Percentiles rank a stretch among this genome's conserved stretches.
These are phyloP conservation scores for Thermothielavioides terrestris DNA, from an alignment of 495 filamentous ascomycete genomes.

Conservation along the genomic window DNA sequence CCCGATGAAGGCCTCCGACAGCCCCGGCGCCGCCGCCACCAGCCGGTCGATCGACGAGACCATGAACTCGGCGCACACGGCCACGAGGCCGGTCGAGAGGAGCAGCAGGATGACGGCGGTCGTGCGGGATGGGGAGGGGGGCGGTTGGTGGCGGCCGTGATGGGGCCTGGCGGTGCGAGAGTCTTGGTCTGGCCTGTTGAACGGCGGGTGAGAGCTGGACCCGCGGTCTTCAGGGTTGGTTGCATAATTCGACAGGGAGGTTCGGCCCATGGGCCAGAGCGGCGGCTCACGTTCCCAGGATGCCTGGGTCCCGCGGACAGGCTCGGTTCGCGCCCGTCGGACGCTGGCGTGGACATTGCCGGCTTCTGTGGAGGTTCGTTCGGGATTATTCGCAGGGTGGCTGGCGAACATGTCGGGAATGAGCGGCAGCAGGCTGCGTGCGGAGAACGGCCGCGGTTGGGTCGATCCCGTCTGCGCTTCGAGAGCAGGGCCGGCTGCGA, in stretches of 20 bases:
- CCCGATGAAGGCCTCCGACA: no score
- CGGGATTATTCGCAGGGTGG: not conserved
- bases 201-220: no score
- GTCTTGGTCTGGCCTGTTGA: constrained; percentile 11
- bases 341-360: not conserved
- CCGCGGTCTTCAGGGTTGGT: not conserved
- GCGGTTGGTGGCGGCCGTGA: not conserved
- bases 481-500: not conserved
- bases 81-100: constrained; percentile 68
- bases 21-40: no score
- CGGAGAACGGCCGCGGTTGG: not conserved
- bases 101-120: constrained; percentile 37
- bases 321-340: not conserved
- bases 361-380: not conserved
- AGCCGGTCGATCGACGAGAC: constrained; percentile 73
- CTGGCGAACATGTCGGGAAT: not conserved
- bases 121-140: not conserved
- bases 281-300: not conserved
- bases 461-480: not conserved
- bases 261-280: not conserved
- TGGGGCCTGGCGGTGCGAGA: constrained; percentile 1
- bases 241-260: not conserved
- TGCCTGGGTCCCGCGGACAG: not conserved
- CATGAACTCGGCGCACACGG: constrained; percentile 80
- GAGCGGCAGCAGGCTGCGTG: no score